These are phyloP conservation scores for Cordyceps fumosorosea DNA, from an alignment of 2,329 filamentous ascomycete genomes.

Conservation along the genomic window DNA sequence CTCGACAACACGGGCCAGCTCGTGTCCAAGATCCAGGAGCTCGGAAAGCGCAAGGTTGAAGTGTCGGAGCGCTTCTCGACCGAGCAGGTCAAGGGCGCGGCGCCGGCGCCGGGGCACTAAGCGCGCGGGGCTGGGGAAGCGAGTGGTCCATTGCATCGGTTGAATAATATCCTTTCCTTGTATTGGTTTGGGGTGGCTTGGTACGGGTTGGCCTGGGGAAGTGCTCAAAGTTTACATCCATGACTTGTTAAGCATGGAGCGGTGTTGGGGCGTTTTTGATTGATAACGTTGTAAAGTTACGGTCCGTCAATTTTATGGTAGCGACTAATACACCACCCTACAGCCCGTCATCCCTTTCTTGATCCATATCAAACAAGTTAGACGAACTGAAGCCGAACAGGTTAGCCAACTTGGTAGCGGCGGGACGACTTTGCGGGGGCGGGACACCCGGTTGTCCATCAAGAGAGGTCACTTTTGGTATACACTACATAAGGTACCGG, in stretches of 20 bases:
- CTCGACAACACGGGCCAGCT: conserved; percentile 63
- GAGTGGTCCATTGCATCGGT: not conserved
- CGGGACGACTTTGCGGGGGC: not conserved
- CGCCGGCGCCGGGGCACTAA: not conserved
- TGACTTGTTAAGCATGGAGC: not conserved
- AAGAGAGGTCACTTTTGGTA: not conserved
- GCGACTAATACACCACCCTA: not conserved
- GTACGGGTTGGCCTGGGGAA: not conserved
- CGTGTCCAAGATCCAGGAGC: conserved; percentile 61
- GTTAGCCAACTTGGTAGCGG: not conserved
- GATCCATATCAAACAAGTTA: not conserved
- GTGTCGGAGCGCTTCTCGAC: conserved; percentile 41
- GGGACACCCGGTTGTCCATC: not conserved
- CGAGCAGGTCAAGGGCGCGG: conserved; percentile 11
- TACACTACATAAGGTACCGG: no score
- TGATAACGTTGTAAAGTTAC: not conserved
- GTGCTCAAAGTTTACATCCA: not conserved
- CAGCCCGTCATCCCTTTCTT: not conserved
- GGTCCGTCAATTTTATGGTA: not conserved
- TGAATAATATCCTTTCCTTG: not conserved
- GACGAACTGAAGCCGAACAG: not conserved
- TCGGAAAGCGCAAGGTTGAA: conserved; percentile 62
- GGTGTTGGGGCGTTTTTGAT: not conserved
- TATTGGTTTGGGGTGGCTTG: not conserved
- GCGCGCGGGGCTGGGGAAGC: not conserved